Evolutionary conservation across 768 basidiomycete species (phyloP).

Genomic region (Lactifluus subvellereus): DNA sequence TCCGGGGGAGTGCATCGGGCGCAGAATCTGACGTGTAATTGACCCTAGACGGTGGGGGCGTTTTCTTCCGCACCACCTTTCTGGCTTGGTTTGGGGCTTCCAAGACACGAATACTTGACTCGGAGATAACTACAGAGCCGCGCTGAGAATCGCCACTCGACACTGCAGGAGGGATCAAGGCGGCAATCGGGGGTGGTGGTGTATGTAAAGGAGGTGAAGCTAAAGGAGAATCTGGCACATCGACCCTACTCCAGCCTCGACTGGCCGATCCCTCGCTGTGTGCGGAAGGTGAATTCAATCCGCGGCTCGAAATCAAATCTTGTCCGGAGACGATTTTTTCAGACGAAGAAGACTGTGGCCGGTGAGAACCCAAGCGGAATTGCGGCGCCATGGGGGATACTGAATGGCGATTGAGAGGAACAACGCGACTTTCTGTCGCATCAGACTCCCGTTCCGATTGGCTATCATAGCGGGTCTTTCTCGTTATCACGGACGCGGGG

Average conservation of each 20-base stretch:
- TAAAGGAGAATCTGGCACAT: conserved; percentile 37
- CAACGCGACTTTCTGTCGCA: conserved; percentile 43
- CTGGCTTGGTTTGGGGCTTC: conserved; percentile 30
- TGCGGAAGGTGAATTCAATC: conserved; percentile 12
- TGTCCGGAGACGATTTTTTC: conserved; percentile 12
- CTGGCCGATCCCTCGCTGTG: conserved; percentile 26
- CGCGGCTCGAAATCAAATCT: not conserved
- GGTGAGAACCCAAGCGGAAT: conserved; percentile 26
- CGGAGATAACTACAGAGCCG: conserved; percentile 31
- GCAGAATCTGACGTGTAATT: conserved; percentile 47
- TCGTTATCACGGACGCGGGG: conserved; percentile 49
- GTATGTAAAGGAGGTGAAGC: conserved; percentile 38
- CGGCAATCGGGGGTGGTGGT: conserved; percentile 30
- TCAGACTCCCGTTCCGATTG: conserved; percentile 58
- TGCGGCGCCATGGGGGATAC: conserved; percentile 61
- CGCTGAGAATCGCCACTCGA: conserved; percentile 30
- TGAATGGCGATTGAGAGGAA: conserved; percentile 60
- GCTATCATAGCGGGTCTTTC: conserved; percentile 31
- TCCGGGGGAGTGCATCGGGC: conserved; percentile 34
- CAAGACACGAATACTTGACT: conserved; percentile 27
- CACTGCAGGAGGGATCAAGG: conserved; percentile 29
- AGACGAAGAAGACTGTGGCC: conserved; percentile 33
- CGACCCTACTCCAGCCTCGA: conserved; percentile 32
- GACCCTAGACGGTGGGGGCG: conserved; percentile 30
- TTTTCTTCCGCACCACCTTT: conserved; percentile 37